These are phyloP conservation scores for Grosmannia clavigera DNA, from an alignment of 2,329 filamentous ascomycete genomes.

Conservation along the genomic window DNA sequence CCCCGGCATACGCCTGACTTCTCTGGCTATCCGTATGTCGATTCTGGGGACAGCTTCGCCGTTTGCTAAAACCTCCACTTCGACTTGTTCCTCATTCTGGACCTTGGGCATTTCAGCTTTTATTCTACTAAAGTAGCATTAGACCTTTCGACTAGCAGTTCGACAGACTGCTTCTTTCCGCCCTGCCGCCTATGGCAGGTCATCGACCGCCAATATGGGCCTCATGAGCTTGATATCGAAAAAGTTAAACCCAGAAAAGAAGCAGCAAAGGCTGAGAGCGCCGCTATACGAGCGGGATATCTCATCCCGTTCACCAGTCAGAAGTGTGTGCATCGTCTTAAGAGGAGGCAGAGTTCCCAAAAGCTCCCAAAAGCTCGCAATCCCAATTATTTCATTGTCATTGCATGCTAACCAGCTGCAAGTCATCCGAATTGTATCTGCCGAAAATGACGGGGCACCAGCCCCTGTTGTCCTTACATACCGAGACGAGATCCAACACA, in stretches of 20 bases:
- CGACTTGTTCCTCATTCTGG: too few relatives aligned
- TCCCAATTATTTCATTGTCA: background rate
- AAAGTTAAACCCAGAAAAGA: constrained; percentile 13
- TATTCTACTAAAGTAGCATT: background rate
- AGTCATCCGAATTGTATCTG: background rate
- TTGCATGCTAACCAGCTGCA: background rate
- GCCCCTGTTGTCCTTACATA: constrained; percentile 20
- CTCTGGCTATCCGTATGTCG: too few relatives aligned
- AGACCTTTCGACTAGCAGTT: background rate
- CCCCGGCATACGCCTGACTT: too few relatives aligned
- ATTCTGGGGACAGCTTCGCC: too few relatives aligned
- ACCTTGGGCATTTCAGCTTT: too few relatives aligned
- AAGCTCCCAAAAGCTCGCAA: background rate
- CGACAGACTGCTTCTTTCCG: background rate
- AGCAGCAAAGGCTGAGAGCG: constrained; percentile 8
- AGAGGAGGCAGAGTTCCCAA: background rate
- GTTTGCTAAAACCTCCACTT: too few relatives aligned
- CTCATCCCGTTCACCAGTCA: constrained; percentile 11
- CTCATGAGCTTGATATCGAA: constrained; percentile 19
- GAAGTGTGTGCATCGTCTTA: constrained; percentile 12
- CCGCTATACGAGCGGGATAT: constrained; percentile 13
- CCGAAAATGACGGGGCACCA: constrained; percentile 10
- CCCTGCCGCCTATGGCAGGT: constrained; percentile 11
- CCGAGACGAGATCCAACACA: constrained; percentile 17
- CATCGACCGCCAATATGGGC: constrained; percentile 16